Evolutionary conservation across 768 basidiomycete genomes (phyloP).

Genomic region (Saitozyma podzolica): DNA sequence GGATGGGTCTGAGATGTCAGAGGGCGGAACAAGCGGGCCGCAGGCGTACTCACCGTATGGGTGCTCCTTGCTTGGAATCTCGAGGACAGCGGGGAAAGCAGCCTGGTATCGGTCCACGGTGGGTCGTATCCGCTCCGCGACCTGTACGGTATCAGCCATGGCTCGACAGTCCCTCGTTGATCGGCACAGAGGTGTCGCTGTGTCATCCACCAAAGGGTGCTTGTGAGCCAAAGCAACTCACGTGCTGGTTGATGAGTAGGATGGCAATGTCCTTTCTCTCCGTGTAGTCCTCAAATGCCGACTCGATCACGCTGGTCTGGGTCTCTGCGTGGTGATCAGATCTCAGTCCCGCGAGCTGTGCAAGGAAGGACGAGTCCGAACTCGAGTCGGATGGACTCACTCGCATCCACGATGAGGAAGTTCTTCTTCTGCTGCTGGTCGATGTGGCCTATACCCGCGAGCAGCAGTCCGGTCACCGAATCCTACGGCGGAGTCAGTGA

Average conservation of each 20-base stretch:
- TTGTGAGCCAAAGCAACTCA: constrained; percentile 53
- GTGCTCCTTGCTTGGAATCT: constrained; percentile 98
- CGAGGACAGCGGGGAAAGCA: constrained; percentile 92
- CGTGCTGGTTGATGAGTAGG: constrained; percentile 96
- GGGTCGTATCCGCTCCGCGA: constrained; percentile 95
- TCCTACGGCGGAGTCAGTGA: constrained; percentile 61
- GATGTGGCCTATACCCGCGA: constrained; percentile 92
- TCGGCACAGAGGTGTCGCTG: background rate
- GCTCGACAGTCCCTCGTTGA: too few relatives aligned
- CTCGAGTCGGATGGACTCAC: constrained; percentile 58
- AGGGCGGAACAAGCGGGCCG: too few relatives aligned
- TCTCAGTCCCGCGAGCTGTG: background rate
- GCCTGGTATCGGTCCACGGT: constrained; percentile 93
- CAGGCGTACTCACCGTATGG: constrained; percentile 75
- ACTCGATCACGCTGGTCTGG: constrained; percentile 82
- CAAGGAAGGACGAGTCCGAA: background rate
- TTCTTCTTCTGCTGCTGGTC: constrained; percentile 93
- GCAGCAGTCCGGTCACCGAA: constrained; percentile 89
- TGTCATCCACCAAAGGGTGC: background rate
- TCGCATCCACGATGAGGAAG: constrained; percentile 90
- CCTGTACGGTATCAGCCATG: constrained; percentile 56
- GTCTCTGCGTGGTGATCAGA: constrained; percentile 64
- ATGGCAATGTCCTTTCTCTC: constrained; percentile 94
- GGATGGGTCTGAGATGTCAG: constrained; percentile 68
- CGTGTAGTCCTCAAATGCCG: constrained; percentile 90